A percentile compares a stretch with the other conserved stretches of the same genome.
Conservation (phyloP, 1,284 basidiomycete species). For the Quambalaria eucalypti region DNA sequence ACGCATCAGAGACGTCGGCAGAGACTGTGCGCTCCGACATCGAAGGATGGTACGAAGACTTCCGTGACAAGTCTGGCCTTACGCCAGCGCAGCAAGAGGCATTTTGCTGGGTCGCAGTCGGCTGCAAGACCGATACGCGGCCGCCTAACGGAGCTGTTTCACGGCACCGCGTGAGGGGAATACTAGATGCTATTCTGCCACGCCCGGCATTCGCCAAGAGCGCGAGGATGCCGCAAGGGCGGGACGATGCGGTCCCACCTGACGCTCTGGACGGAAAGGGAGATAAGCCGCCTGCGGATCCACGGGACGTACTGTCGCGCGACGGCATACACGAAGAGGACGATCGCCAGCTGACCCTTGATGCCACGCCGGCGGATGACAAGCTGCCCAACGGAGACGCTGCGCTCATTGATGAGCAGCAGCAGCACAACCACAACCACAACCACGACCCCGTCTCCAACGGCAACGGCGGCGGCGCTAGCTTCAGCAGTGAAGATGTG, state of each 20-base stretch:
- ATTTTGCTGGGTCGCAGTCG: constrained; percentile 36
- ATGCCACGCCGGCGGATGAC: too few species aligned
- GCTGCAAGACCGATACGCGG: constrained; percentile 30
- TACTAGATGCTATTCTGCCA: not conserved
- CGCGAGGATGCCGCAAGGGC: too few species aligned
- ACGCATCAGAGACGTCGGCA: constrained; percentile 12
- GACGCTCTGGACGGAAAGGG: not conserved
- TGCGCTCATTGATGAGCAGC: too few species aligned
- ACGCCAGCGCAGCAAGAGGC: not conserved
- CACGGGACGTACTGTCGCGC: not conserved
- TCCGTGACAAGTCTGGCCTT: constrained; percentile 6
- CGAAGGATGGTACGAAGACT: constrained; percentile 23
- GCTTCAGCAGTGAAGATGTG: too few species aligned
- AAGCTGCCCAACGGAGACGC: too few species aligned
- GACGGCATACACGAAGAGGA: constrained; percentile 2
- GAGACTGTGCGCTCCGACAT: constrained; percentile 1
- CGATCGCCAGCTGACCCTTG: not conserved
- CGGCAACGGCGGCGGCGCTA: too few species aligned
- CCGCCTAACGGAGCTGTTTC: not conserved
- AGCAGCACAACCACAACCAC: too few species aligned
- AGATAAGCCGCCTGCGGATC: not conserved
- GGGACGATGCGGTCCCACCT: too few species aligned
- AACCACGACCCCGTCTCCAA: too few species aligned
- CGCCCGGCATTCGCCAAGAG: too few species aligned
- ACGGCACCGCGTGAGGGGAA: not conserved